Conservation (phyloP, 1,139 yeast genomes). For the Magnusiomyces suaveolens region DNA sequence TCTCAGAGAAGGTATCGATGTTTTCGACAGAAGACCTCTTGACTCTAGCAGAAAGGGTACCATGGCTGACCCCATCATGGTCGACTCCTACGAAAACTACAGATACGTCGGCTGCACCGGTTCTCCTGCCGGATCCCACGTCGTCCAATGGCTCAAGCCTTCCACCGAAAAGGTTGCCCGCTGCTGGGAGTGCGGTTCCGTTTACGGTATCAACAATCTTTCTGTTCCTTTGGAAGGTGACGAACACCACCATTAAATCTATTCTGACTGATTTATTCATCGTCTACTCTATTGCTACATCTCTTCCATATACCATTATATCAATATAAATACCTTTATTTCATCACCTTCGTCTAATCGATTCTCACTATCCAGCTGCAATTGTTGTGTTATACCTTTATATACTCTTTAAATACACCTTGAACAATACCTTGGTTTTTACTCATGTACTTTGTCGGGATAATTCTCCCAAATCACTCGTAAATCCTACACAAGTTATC, state of each 20-base stretch:
- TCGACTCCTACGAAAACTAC: slow-evolving; percentile 85
- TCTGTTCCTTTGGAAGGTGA: slow-evolving; percentile 69
- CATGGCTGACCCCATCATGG: slow-evolving; percentile 71
- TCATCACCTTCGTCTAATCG: too few species aligned
- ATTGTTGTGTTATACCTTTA: too few species aligned
- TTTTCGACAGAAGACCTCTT: slow-evolving; percentile 85
- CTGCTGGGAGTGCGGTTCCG: slow-evolving; percentile 99
- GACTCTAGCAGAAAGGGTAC: slow-evolving; percentile 86
- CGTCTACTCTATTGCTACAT: too few species aligned
- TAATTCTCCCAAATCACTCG: neutral
- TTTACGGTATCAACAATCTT: slow-evolving; percentile 78
- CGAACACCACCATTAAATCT: slow-evolving; percentile 29
- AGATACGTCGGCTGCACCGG: slow-evolving; percentile 98
- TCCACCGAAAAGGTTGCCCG: slow-evolving; percentile 75
- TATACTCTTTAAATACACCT: too few species aligned
- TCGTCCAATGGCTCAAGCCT: slow-evolving; percentile 89
- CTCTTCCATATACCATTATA: too few species aligned
- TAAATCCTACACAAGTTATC: slow-evolving; percentile 22
- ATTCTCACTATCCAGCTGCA: too few species aligned
- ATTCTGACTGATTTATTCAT: too few species aligned
- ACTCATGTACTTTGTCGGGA: too few species aligned
- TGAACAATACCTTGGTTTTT: too few species aligned
- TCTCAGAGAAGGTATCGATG: slow-evolving; percentile 90
- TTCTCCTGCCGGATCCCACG: slow-evolving; percentile 85
- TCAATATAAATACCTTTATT: too few species aligned